A percentile compares a stretch with the other conserved stretches of the same genome.
Evolutionary conservation across 169 alveolate genomes (phyloP).

Genomic region (Plasmodium ovale): DNA sequence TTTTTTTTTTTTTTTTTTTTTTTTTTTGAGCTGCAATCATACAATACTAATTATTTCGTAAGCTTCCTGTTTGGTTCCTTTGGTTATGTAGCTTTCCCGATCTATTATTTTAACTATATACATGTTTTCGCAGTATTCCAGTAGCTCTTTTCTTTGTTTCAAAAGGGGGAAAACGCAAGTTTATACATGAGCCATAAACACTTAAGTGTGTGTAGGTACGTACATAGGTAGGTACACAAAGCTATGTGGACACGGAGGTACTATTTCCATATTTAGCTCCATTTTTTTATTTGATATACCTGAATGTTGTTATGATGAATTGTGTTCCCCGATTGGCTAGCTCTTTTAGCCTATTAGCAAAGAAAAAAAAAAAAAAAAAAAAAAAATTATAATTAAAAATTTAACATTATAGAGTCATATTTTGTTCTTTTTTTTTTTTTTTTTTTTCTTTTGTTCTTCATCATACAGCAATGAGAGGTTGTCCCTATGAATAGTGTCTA

Average conservation of each 20-base stretch:
- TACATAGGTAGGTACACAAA: too few species aligned
- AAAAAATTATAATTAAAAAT: too few species aligned
- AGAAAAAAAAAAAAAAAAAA: background rate
- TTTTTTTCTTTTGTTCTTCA: background rate
- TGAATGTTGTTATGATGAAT: conserved; percentile 73
- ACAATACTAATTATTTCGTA: conserved; percentile 72
- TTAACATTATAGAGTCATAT: too few species aligned
- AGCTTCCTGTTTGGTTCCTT: conserved; percentile 71
- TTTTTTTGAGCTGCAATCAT: background rate
- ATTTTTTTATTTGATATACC: conserved; percentile 28
- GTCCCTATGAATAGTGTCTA: conserved; percentile 72
- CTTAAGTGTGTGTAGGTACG: background rate
- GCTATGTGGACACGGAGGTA: too few species aligned
- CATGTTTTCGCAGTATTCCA: conserved; percentile 73
- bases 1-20: conserved; percentile 8
- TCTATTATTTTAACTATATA: conserved; percentile 63
- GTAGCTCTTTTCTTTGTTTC: conserved; percentile 57
- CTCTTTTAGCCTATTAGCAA: conserved; percentile 48
- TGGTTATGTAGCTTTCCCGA: conserved; percentile 63
- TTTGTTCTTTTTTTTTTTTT: background rate
- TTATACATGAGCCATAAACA: background rate
- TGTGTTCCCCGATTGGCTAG: conserved; percentile 69
- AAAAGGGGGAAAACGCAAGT: background rate
- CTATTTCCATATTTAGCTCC: background rate
- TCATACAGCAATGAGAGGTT: conserved; percentile 61